Conservation (phyloP, 257 asterid genomes). For the Plantago major region DNA sequence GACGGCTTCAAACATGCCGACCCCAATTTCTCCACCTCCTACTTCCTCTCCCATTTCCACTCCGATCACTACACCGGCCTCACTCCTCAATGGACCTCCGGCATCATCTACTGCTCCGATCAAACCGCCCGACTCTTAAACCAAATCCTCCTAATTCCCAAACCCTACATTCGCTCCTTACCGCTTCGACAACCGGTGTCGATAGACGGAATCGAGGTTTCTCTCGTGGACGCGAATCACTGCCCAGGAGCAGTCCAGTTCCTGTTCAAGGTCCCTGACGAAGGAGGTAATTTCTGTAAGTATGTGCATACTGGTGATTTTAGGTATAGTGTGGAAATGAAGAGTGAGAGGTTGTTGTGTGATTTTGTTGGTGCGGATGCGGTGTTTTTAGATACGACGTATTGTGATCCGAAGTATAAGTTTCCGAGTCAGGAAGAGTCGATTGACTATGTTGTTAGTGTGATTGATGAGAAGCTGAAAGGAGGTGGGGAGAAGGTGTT, state of each 20-base stretch:
- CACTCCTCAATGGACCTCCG: slow-evolving; percentile 63
- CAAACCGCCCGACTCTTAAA: slow-evolving; percentile 65
- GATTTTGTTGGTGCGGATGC: slow-evolving; percentile 78
- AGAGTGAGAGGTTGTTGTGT: slow-evolving; percentile 31
- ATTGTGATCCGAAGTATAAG: slow-evolving; percentile 77
- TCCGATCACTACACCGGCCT: slow-evolving; percentile 93
- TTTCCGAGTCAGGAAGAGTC: slow-evolving; percentile 90
- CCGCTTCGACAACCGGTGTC: slow-evolving; percentile 40
- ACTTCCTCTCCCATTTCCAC: slow-evolving; percentile 94
- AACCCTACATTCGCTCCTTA: slow-evolving; percentile 40
- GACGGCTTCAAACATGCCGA: slow-evolving; percentile 72
- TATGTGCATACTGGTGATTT: slow-evolving; percentile 92
- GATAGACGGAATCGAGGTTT: slow-evolving; percentile 64
- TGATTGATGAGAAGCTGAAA: slow-evolving; percentile 37
- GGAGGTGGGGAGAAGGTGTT: slow-evolving; percentile 43
- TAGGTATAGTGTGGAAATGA: slow-evolving; percentile 67
- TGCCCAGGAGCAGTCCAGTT: slow-evolving; percentile 97
- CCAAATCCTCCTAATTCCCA: slow-evolving; percentile 54
- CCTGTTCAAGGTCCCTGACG: slow-evolving; percentile 55
- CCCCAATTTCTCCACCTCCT: slow-evolving; percentile 57
- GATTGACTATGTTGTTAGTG: slow-evolving; percentile 65
- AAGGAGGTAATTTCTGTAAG: slow-evolving; percentile 39
- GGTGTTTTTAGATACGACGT: slow-evolving; percentile 79
- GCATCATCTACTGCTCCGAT: slow-evolving; percentile 70
- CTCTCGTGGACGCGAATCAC: slow-evolving; percentile 75